These are phyloP conservation scores for Paramecium sexaurelia DNA, from an alignment of 73 alveolate genomes.

Conservation along the genomic window DNA sequence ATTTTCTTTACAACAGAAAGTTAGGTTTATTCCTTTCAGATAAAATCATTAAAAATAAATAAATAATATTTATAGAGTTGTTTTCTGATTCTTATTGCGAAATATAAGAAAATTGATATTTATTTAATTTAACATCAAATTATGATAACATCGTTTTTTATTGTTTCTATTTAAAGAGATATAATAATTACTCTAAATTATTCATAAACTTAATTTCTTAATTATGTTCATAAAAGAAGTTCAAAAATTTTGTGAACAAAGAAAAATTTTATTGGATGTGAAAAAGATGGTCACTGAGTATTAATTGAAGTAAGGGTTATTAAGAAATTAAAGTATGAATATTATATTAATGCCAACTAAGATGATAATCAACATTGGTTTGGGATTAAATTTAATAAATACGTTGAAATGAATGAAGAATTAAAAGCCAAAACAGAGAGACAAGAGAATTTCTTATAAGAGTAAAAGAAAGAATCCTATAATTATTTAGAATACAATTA, in stretches of 20 bases:
- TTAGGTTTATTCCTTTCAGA: slow-evolving; percentile 15
- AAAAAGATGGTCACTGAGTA: background rate
- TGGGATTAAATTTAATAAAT: background rate
- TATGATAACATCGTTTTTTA: background rate
- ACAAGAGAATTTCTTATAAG: background rate
- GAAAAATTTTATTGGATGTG: background rate
- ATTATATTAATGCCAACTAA: background rate
- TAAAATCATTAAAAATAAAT: slow-evolving; percentile 14
- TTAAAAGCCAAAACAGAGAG: background rate
- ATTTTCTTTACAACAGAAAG: background rate
- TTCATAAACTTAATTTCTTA: background rate
- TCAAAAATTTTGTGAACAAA: background rate
- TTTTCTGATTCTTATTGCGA: background rate
- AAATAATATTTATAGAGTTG: background rate
- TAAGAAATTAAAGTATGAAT: background rate
- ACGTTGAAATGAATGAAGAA: background rate
- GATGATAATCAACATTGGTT: slow-evolving; percentile 7
- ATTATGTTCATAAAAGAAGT: slow-evolving; percentile 11
- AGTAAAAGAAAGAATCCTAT: background rate
- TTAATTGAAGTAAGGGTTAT: background rate
- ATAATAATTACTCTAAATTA: background rate
- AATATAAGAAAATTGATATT: background rate
- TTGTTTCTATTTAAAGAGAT: background rate
- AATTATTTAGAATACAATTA: background rate
- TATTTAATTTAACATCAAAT: background rate